Evolutionary conservation across 352 stramenopile genomes (phyloP).

Genomic region (Halophytophthora batemanensis): DNA sequence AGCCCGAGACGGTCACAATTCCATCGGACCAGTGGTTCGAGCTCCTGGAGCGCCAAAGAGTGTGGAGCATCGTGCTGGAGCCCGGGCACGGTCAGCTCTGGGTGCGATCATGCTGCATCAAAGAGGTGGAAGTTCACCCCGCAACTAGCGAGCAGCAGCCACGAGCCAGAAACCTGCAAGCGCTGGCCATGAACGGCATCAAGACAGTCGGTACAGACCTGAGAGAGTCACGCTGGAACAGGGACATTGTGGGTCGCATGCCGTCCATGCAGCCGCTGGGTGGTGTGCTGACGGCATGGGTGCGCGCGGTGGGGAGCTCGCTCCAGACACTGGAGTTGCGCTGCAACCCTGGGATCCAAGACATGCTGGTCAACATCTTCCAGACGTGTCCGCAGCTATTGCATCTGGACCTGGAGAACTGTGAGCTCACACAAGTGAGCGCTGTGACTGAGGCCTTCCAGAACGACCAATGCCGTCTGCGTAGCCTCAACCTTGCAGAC

Average conservation of each 20-base stretch:
- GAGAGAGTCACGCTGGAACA: constrained; percentile 1
- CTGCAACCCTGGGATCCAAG: constrained; percentile 22
- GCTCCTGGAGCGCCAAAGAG: constrained; percentile 6
- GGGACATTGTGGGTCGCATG: neutral
- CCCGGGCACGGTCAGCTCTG: constrained; percentile 35
- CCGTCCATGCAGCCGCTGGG: constrained; percentile 5
- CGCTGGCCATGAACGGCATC: constrained; percentile 34
- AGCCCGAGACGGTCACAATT: constrained; percentile 6
- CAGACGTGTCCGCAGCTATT: constrained; percentile 29
- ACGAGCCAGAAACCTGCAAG: neutral
- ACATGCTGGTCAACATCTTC: constrained; percentile 24
- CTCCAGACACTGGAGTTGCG: constrained; percentile 30
- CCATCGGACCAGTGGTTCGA: constrained; percentile 18
- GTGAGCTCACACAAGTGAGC: constrained; percentile 29
- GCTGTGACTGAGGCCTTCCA: constrained; percentile 27
- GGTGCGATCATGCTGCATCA: constrained; percentile 16
- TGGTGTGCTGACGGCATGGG: constrained; percentile 16
- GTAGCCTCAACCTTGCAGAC: constrained; percentile 31
- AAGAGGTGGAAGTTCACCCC: constrained; percentile 1
- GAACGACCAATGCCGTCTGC: constrained; percentile 15
- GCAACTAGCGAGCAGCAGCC: neutral
- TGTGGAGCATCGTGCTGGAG: constrained; percentile 30
- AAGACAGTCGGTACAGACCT: constrained; percentile 4
- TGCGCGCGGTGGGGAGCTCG: constrained; percentile 15
- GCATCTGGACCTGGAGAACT: constrained; percentile 36